These are phyloP conservation scores for Cryptosporidium tyzzeri DNA, from an alignment of 169 alveolate species.

Conservation along the genomic window DNA sequence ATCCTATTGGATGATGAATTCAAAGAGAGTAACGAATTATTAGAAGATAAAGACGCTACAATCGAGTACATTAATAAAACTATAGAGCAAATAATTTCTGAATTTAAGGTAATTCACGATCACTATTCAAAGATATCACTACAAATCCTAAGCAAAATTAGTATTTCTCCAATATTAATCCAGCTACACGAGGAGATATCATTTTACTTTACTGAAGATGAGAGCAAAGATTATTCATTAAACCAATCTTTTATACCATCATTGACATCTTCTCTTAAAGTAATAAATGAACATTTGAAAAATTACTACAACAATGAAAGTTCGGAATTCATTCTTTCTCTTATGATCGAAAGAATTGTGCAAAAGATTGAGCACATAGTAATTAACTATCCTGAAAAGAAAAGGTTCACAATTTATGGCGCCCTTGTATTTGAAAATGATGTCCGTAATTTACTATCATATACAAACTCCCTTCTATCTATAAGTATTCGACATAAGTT, in stretches of 20 bases:
- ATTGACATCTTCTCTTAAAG: slow-evolving; percentile 41
- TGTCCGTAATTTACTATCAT: slow-evolving; percentile 47
- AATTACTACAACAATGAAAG: slow-evolving; percentile 52
- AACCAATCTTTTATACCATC: slow-evolving; percentile 63
- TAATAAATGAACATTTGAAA: slow-evolving; percentile 59
- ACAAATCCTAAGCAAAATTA: slow-evolving; percentile 63
- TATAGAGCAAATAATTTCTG: slow-evolving; percentile 32
- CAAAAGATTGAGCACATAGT: slow-evolving; percentile 62
- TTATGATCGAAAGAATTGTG: slow-evolving; percentile 73
- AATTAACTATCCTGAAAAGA: slow-evolving; percentile 65
- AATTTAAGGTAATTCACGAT: slow-evolving; percentile 46
- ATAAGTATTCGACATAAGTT: slow-evolving; percentile 68
- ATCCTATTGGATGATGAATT: neutral
- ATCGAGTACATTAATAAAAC: slow-evolving; percentile 28
- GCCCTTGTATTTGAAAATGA: slow-evolving; percentile 75
- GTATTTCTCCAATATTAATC: slow-evolving; percentile 53
- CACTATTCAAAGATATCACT: slow-evolving; percentile 57
- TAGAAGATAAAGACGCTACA: neutral
- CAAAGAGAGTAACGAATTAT: neutral
- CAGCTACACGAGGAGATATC: slow-evolving; percentile 60
- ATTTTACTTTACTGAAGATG: slow-evolving; percentile 39
- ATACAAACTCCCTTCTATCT: slow-evolving; percentile 64
- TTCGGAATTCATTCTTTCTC: slow-evolving; percentile 47
- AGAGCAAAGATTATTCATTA: slow-evolving; percentile 60
- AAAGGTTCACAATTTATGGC: slow-evolving; percentile 61